phyloP scores from a whole-genome alignment of 129 eudicot species.

The Flaveria linearis region DNA sequence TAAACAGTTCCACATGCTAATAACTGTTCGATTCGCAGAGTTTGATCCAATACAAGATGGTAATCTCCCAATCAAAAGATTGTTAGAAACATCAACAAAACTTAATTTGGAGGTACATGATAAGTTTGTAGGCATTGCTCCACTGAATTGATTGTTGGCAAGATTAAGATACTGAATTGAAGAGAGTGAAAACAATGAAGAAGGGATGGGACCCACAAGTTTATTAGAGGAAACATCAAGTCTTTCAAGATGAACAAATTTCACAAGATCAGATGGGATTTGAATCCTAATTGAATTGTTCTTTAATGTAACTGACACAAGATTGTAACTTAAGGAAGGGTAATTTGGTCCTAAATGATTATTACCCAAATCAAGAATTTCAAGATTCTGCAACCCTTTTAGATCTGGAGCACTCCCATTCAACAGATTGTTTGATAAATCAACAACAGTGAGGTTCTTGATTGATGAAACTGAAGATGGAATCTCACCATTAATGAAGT shows the following conservation, averaged over 20 bases:
- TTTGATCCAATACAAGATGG: slow-evolving; percentile 76
- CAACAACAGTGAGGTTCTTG: slow-evolving; percentile 48
- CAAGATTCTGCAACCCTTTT: slow-evolving; percentile 44
- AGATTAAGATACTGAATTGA: slow-evolving; percentile 62
- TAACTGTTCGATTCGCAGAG: slow-evolving; percentile 51
- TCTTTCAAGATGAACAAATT: slow-evolving; percentile 47
- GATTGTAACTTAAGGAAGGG: slow-evolving; percentile 62
- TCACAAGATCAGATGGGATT: slow-evolving; percentile 51
- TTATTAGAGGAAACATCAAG: slow-evolving; percentile 71
- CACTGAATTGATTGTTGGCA: slow-evolving; percentile 71
- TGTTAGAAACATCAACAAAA: slow-evolving; percentile 76
- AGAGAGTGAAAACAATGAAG: slow-evolving; percentile 58
- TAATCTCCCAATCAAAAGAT: slow-evolving; percentile 74
- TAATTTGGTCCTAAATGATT: slow-evolving; percentile 65
- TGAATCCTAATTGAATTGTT: slow-evolving; percentile 64
- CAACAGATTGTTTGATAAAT: slow-evolving; percentile 54
- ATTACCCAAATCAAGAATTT: slow-evolving; percentile 65
- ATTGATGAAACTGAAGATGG: slow-evolving; percentile 57
- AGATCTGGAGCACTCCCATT: slow-evolving; percentile 87
- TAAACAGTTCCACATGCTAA: slow-evolving; percentile 68
- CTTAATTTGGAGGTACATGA: slow-evolving; percentile 50
- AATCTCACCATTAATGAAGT: slow-evolving; percentile 65
- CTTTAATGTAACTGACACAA: slow-evolving; percentile 48
- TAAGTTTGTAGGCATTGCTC: slow-evolving; percentile 51
- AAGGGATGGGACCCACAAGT: slow-evolving; percentile 79